Conservation (phyloP, 1,284 basidiomycete genomes). For the Irpex rosettiformis region DNA sequence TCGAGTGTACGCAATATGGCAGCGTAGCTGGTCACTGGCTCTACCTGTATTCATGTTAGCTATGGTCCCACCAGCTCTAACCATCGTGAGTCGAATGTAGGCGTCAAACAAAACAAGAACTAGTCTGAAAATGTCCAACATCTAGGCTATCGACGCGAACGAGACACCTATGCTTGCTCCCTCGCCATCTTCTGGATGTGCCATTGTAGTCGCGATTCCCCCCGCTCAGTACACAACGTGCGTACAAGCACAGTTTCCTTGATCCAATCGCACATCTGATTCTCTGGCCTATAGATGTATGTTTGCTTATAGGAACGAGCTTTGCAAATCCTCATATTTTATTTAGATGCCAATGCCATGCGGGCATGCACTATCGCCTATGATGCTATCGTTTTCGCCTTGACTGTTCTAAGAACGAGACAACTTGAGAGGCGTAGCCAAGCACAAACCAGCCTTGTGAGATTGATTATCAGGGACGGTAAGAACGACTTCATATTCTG, state of each 20-base stretch:
- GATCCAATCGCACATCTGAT: neutral
- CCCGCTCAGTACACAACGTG: constrained; percentile 12
- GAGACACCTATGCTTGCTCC: constrained; percentile 15
- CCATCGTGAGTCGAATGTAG: constrained; percentile 10
- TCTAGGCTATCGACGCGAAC: constrained; percentile 14
- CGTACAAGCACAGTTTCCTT: constrained; percentile 3
- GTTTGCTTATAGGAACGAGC: neutral
- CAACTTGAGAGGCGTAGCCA: constrained; percentile 6
- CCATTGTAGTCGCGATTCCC: constrained; percentile 6
- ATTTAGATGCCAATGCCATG: constrained; percentile 16
- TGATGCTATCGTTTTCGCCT: constrained; percentile 17
- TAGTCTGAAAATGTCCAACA: neutral
- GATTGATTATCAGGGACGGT: constrained; percentile 20
- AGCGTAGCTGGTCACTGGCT: constrained; percentile 13
- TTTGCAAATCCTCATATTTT: neutral
- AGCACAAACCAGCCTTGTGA: constrained; percentile 6
- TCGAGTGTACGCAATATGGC: constrained; percentile 16
- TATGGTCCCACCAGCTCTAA: constrained; percentile 12
- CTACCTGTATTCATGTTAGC: constrained; percentile 15
- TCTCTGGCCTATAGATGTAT: neutral
- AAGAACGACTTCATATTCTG: neutral
- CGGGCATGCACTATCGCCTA: constrained; percentile 15
- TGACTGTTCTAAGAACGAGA: constrained; percentile 18
- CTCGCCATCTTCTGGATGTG: constrained; percentile 18
- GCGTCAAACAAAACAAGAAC: neutral